Base-by-base conservation (phyloP, 169 alveolate genomes). In the Eimeria praecox region DNA sequence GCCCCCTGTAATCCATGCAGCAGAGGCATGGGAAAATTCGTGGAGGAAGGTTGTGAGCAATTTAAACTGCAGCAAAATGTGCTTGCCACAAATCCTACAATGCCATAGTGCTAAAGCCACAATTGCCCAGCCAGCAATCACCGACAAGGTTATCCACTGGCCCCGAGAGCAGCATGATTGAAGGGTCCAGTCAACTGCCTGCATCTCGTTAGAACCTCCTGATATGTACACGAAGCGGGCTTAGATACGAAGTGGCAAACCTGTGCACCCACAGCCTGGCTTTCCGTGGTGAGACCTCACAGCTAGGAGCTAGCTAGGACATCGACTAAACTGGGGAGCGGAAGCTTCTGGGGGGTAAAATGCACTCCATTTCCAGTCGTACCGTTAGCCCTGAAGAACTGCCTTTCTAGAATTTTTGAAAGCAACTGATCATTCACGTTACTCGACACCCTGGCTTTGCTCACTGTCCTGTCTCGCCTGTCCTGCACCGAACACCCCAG, bases 1-100 rank as follows among this genome's bases (percentile, higher is more conserved):
- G n/a, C 98, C 98, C 49, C 98, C 96, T n/a, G 98, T 96, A 30
- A 96, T 46, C 98, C 98, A 97, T 52, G 97, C 90, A 49, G 98
- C 98, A n/a, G 97, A 96, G 40, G 98, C 98, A 77, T 97, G 98
- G 30, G 97, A 96, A 92, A 97, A 97, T 73, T 97, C 98, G 86
- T 97, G 98, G 71, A 97, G 95, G 95, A 97, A 97, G 89, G 96
- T 97, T n/a, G 98, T 96, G 52, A 97, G 90, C 85, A 97, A 52
- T 93, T 97, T 97, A 64, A 97, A 92, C 80, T 97, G 98, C 56
- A 96, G 97, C 80, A 97, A 75, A 73, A 97, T 83, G 87, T 95
- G 94, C 56, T 49, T 35, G 77, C 96, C 93, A 38, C 92, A 54
- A 2, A 93, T 40, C 69, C 56, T 33, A 44, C 85, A 62, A 66